A percentile compares a stretch with the other conserved stretches of the same genome.
Conservation (phyloP, 164 flowering plant genomes). For the Piper longum region DNA sequence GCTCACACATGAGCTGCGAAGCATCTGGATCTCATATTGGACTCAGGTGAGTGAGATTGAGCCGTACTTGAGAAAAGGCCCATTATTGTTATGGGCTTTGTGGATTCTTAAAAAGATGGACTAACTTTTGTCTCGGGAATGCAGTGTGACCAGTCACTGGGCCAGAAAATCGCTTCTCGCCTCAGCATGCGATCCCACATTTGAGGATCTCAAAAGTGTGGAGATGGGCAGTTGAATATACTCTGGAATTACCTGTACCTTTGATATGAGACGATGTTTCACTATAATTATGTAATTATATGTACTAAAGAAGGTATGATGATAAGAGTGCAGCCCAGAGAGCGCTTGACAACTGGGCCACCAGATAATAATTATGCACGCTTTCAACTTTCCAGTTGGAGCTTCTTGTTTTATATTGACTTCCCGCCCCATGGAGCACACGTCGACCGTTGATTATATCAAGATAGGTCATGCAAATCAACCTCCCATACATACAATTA, state of each 20-base stretch:
- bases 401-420: no score
- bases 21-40: slow-evolving; percentile 83
- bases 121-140: not conserved
- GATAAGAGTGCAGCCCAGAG: no score
- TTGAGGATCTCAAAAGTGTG: slow-evolving; percentile 12
- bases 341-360: no score
- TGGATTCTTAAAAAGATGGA: not conserved
- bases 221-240: not conserved
- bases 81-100: not conserved
- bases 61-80: not conserved
- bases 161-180: slow-evolving; percentile 71
- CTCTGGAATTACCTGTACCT: not conserved
- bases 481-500: no score
- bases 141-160: slow-evolving; percentile 78
- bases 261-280: no score
- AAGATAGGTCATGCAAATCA: no score
- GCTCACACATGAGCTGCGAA: slow-evolving; percentile 73
- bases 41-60: slow-evolving; percentile 39
- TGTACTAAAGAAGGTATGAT: no score
- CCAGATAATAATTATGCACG: not conserved
- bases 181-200: slow-evolving; percentile 68
- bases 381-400: no score
- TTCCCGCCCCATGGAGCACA: no score
- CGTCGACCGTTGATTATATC: no score
- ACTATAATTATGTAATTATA: not conserved